Evolutionary conservation across 495 filamentous ascomycete genomes (phyloP), one percentile per base, ranked within the genome.

Genomic region (Pyronema domesticum): DNA sequence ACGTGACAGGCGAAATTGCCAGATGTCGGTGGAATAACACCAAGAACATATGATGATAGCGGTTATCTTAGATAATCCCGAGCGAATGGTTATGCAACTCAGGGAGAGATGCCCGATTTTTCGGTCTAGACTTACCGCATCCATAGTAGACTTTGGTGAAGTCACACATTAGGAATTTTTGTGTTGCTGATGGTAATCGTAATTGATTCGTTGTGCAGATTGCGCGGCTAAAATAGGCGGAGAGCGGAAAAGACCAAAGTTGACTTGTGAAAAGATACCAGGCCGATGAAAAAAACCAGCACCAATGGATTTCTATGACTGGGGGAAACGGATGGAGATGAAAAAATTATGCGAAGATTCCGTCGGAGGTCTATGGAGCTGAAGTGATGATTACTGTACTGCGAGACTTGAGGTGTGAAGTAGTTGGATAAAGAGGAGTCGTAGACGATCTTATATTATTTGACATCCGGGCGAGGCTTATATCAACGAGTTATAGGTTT

Each of bases 61-160:
- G 15, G 39, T 42, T 13, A 17, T 42, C 11, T 42, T 17, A 13
- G 39, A 17, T 13, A 13, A 42, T 42, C 39, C 39, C 39, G 39
- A 42, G 39, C 15, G 11, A 3, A 1, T 17, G 39, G 39, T 42
- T 17, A 30, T 47, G 14, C 19, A 3, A 47, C 37, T 13, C 34
- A 46, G 39, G 8, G 18, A 9, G 10, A 17, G 9, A 59, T 57
- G 49, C 3, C 42, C 45, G 18, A 23, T 47, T 1, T 3, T 47
- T 15, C 4, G 45, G 19, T 47, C 19, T 47, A 17, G 45, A 63
- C 60, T 59, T 51, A 63, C 60, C 39, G 58, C 75, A 78, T 13
- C 58, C 57, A 46, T 70, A 78, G n/a, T 66, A 64, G 11, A 78
- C 72, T 58, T 70, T 62, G 17, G 68, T 77, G 55, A 74, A 77